Evolutionary conservation across 78 protist genomes (phyloP), one percentile per base, ranked within the genome.

Genomic region (Corallochytrium limacisporum): DNA sequence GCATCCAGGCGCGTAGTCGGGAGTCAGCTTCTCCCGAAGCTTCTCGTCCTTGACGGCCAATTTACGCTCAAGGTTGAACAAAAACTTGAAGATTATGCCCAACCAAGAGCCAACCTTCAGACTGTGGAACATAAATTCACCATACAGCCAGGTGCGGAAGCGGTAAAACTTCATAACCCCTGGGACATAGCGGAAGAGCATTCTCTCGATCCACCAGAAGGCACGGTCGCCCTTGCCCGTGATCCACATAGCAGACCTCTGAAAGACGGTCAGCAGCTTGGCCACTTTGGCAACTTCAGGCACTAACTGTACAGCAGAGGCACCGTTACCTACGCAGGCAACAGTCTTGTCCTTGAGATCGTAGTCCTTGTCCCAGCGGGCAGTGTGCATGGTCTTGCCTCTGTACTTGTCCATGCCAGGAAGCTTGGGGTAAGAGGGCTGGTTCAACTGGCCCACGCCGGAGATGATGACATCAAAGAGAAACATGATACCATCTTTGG

Each of bases 221-320:
- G 28, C 15, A 12, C 26, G 39, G 59, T 53, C 26, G 39, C 26
- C 37, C 59, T 53, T 53, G 37, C 59, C 18, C 31, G 22, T 13
- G 22, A 53, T 26, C 12, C 26, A 53, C 18, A 20, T 18, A 18
- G 59, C 37, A 13, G 59, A 24, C 20, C 59, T 20, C 26, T 53
- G 59, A 18, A 53, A 15, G 28, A 53, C 59, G 28, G 28, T 26
- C 22, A 53, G 13, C 18, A 24, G 59, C 22, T 20, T 24, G 22
- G 59, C 59, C 28, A 53, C 59, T 15, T 53, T 53, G 20, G 59
- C 59, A 15, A 53, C 28, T 26, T 53, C 59, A 12, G 59, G 59
- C 15, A 53, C 59, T 24, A n/a, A 18, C 28, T 53, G 59, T 28
- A 53, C 26, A 20, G 59, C 59, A n/a, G 31, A 28, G 31, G 59